A percentile compares a stretch with the other conserved stretches of the same genome.
phyloP scores from a whole-genome alignment of 164 flowering plant species.

The Stephania yunnanensis region DNA sequence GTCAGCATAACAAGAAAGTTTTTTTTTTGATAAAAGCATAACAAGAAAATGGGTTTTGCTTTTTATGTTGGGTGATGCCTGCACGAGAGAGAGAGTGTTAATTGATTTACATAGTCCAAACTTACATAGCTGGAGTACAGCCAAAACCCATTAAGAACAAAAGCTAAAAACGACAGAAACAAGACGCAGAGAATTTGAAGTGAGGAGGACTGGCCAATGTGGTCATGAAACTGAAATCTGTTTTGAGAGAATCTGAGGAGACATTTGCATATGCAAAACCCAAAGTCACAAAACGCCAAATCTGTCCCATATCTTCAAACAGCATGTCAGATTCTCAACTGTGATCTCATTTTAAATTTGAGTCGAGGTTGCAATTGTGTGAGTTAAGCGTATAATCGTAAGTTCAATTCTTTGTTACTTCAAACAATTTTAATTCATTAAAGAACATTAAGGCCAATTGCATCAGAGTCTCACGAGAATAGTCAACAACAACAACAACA shows the following conservation, averaged over 20 bases:
- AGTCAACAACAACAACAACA: no score
- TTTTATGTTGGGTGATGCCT: background rate
- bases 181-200: background rate
- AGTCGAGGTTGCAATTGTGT: background rate
- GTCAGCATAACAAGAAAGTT: background rate
- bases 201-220: background rate
- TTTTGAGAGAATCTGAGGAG: constrained; percentile 1
- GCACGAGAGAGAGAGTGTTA: background rate
- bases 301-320: constrained; percentile 1
- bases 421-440: no score
- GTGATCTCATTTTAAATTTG: background rate
- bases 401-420: no score
- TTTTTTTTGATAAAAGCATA: no score
- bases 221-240: background rate
- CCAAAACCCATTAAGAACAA: background rate
- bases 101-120: background rate
- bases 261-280: background rate
- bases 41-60: background rate
- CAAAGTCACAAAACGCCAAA: background rate
- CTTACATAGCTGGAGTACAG: background rate
- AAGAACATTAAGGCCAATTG: no score
- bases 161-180: background rate
- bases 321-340: background rate
- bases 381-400: no score
- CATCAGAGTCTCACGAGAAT: no score